These are phyloP conservation scores for Agastache rugosa DNA, from an alignment of 257 asterid species.

Conservation along the genomic window DNA sequence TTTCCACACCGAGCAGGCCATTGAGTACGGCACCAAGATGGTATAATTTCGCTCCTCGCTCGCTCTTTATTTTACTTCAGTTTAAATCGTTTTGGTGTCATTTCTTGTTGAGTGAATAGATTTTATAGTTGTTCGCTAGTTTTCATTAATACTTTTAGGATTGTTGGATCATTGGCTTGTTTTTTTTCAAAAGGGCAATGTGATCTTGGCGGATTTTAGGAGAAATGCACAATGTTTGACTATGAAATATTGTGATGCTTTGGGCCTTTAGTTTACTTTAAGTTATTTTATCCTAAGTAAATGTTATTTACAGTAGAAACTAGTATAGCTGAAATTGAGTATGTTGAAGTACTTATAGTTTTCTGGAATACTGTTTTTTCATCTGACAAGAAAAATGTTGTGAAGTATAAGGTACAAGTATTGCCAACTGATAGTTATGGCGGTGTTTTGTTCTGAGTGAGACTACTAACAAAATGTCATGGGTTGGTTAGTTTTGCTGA, in stretches of 20 bases:
- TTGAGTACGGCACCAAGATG: conserved; percentile 96
- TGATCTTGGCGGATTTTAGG: not conserved
- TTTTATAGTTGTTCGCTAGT: not conserved
- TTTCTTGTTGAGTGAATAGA: not conserved
- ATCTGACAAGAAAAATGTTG: not conserved
- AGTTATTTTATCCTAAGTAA: not conserved
- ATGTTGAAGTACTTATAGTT: not conserved
- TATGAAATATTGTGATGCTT: not conserved
- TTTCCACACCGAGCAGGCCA: conserved; percentile 95
- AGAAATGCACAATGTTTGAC: conserved; percentile 5
- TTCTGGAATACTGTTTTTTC: not conserved
- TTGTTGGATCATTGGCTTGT: not conserved
- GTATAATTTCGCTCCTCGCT: conserved; percentile 37
- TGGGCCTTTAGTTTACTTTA: not conserved
- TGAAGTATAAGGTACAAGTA: not conserved
- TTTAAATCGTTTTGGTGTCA: not conserved
- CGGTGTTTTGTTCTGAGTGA: not conserved
- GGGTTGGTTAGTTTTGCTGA: not conserved
- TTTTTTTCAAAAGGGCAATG: not conserved
- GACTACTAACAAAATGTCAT: not conserved
- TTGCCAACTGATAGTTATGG: not conserved
- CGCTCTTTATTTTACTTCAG: not conserved
- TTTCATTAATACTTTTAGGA: not conserved
- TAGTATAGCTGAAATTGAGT: not conserved
- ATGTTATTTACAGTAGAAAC: not conserved